Conservation (phyloP, 2,329 filamentous ascomycete genomes). For the Cytospora leucostoma region DNA sequence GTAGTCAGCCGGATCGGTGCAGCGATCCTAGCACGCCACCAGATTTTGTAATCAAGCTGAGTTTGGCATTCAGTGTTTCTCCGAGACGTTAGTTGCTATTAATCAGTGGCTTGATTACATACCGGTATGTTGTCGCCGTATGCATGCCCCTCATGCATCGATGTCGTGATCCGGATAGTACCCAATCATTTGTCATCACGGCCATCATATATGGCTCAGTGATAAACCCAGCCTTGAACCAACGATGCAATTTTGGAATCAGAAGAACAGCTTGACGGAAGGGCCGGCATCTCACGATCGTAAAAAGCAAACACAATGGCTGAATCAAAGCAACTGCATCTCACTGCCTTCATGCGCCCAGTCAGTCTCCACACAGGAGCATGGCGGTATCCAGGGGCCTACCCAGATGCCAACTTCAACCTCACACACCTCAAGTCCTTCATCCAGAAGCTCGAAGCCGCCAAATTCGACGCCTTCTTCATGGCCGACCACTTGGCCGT, state of each 20-base stretch:
- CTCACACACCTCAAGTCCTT: slow-evolving; percentile 54
- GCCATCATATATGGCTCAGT: neutral
- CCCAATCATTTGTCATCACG: slow-evolving; percentile 19
- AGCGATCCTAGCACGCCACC: no score
- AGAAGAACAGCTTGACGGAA: neutral
- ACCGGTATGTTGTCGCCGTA: neutral
- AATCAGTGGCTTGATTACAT: neutral
- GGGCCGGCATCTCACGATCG: neutral
- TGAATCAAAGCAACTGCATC: slow-evolving; percentile 45
- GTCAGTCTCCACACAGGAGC: slow-evolving; percentile 58
- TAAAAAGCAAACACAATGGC: neutral
- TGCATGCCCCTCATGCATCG: slow-evolving; percentile 16
- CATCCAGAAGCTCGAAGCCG: slow-evolving; percentile 54
- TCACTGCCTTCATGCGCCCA: slow-evolving; percentile 62
- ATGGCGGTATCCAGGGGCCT: slow-evolving; percentile 57
- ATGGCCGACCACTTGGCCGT: slow-evolving; percentile 58
- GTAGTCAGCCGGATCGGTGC: no score
- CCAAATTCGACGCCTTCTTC: slow-evolving; percentile 59
- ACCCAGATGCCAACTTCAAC: slow-evolving; percentile 60
- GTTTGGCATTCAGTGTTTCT: neutral
- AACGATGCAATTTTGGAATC: neutral
- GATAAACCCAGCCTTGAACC: neutral
- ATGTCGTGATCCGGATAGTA: slow-evolving; percentile 21
- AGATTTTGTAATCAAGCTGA: neutral
- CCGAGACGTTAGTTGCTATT: neutral